phyloP scores from a whole-genome alignment of 139 green algal species.

The Asterochloris sp. region DNA sequence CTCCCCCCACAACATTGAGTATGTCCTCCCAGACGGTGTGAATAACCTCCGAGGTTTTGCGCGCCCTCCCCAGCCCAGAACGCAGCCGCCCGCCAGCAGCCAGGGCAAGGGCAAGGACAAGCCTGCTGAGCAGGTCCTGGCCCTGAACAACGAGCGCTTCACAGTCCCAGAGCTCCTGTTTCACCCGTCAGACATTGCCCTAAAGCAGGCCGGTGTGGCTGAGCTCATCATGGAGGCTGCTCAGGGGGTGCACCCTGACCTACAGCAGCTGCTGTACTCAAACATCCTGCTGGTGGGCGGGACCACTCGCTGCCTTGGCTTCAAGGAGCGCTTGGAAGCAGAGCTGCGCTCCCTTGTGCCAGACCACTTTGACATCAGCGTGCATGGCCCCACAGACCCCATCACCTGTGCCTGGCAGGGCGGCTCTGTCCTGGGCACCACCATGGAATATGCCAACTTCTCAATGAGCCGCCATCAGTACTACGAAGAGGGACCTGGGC shows the following conservation, averaged over 20 bases:
- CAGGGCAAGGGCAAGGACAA: slow-evolving; percentile 16
- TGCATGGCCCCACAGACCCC: slow-evolving; percentile 44
- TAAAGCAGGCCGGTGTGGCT: slow-evolving; percentile 41
- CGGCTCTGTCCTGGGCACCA: slow-evolving; percentile 43
- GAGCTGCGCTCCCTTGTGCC: slow-evolving; percentile 75
- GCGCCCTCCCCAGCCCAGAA: slow-evolving; percentile 20
- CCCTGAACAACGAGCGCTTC: slow-evolving; percentile 97
- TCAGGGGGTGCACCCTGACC: slow-evolving; percentile 46
- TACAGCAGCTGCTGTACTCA: slow-evolving; percentile 73
- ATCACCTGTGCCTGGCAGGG: slow-evolving; percentile 55
- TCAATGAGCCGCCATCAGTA: slow-evolving; percentile 54
- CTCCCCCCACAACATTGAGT: slow-evolving; percentile 65
- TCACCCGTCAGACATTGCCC: slow-evolving; percentile 54
- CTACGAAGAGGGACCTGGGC: slow-evolving; percentile 39
- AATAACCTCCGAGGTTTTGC: slow-evolving; percentile 77
- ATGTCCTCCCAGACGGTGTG: slow-evolving; percentile 93
- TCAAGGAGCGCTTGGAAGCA: slow-evolving; percentile 37
- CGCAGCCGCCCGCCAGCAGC: slow-evolving; percentile 11
- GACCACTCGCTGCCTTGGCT: slow-evolving; percentile 55
- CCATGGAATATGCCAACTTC: slow-evolving; percentile 28
- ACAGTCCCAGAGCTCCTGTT: slow-evolving; percentile 93
- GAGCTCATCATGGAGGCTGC: slow-evolving; percentile 48
- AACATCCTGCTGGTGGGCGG: slow-evolving; percentile 71
- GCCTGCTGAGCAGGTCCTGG: slow-evolving; percentile 56
- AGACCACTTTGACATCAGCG: slow-evolving; percentile 52